Base-by-base conservation (phyloP, 805 yeast species). In the Ogataea pignaliae region DNA sequence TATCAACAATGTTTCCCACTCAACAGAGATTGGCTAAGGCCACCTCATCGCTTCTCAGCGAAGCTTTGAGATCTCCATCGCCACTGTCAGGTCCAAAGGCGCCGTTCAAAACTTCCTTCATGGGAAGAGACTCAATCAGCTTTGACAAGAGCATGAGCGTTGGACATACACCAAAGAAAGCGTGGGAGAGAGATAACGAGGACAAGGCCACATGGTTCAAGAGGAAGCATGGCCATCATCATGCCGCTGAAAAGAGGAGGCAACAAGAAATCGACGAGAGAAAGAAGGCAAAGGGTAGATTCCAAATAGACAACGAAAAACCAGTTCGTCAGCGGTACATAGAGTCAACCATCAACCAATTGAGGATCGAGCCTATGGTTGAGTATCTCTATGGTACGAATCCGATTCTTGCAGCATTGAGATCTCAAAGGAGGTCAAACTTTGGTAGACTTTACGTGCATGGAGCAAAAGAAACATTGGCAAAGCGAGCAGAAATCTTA, bases 311-410 rank as follows among this genome's bases (percentile, higher is more conserved):
- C 28, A 36, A 37, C 12, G 40, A 36, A 7, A 32, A 29, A n/a
- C 39, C 34, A 30, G 38, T 45, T 7, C 42, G 37, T 10, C 28
- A 46, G 8, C 39, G 41, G 26, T 15, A 39, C 10, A 17, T 55
- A 39, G 51, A 49, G 29, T 32, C 45, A 11, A 44, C 54, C 1
- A 29, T 62, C 3, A 42, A 42, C 9, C 34, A 48, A 16, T 44
- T 55, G 11, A 52, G 51, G 32, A 29, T 48, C 8, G 72, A 74
- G 42, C 82, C 85, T 0, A 57, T 79, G 31, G 63, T 73, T 39
- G 96, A 88, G 56, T 83, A 82, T 57, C 64, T 88, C 3, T 88
- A 74, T 57, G 97, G 97, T 9, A 79, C 83, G 0, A 82, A 85
- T 43, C 68, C 95, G 0, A 91, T 89, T 2, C 51, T 73, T 13